A percentile compares a stretch with the other conserved stretches of the same genome.
Evolutionary conservation across 345 rosid species (phyloP).

Genomic region (Populus simonii): DNA sequence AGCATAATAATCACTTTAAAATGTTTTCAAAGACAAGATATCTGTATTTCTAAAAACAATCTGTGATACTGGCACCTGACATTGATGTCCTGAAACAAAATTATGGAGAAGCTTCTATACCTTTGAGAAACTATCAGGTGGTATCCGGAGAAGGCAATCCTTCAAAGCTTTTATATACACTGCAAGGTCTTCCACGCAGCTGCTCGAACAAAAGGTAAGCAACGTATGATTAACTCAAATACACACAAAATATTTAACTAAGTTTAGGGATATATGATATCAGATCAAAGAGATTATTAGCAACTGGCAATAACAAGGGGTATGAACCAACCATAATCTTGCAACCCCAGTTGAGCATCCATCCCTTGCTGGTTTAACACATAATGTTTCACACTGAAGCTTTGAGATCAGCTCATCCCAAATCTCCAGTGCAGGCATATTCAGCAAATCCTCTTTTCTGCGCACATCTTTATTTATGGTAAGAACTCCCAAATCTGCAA

Average conservation of each 20-base stretch:
- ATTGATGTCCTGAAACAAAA: conserved; percentile 2
- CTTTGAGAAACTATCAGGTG: conserved; percentile 83
- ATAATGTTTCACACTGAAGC: conserved; percentile 72
- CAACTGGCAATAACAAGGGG: conserved; percentile 8
- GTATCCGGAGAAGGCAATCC: conserved; percentile 64
- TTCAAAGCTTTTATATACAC: conserved; percentile 70
- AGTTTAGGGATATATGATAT: not conserved
- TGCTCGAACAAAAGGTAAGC: conserved; percentile 33
- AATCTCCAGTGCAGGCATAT: conserved; percentile 35
- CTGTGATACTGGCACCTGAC: not conserved
- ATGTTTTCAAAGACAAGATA: not conserved
- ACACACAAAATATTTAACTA: not conserved
- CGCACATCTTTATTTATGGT: conserved; percentile 75
- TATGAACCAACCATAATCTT: conserved; percentile 63
- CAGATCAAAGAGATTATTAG: not conserved
- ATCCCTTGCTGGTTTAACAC: conserved; percentile 92
- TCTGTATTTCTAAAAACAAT: not conserved
- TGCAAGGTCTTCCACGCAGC: conserved; percentile 67
- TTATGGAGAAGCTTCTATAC: conserved; percentile 31
- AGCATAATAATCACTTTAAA: not conserved
- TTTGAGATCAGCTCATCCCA: conserved; percentile 66
- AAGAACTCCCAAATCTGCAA: conserved; percentile 68
- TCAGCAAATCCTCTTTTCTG: conserved; percentile 59
- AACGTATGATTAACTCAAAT: not conserved
- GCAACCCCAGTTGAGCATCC: conserved; percentile 99